These are phyloP conservation scores for Westerdykella ornata DNA, from an alignment of 2,329 filamentous ascomycete genomes.

Conservation along the genomic window DNA sequence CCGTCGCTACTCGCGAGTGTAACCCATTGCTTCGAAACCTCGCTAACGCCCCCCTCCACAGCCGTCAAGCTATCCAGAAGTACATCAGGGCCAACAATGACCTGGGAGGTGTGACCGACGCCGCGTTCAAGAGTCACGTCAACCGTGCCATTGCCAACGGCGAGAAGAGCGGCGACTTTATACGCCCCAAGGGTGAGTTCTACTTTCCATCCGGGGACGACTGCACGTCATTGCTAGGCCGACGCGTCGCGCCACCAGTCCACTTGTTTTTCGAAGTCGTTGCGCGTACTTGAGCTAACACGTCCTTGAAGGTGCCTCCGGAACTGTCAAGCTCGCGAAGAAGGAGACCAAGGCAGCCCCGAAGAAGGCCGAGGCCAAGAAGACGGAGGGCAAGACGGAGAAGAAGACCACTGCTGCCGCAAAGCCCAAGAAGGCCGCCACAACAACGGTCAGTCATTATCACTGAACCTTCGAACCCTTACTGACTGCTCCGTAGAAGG, in stretches of 20 bases:
- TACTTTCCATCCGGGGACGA: conserved; percentile 1
- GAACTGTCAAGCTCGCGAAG: conserved; percentile 88
- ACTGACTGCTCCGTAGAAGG: conserved; percentile 17
- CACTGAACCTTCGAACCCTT: conserved; percentile 10
- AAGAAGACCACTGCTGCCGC: conserved; percentile 25
- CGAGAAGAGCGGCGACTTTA: conserved; percentile 80
- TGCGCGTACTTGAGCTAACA: conserved; percentile 17
- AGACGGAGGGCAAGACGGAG: conserved; percentile 33
- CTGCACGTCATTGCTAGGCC: conserved; percentile 1
- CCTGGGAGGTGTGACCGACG: conserved; percentile 49
- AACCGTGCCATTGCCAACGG: conserved; percentile 77
- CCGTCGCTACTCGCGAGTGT: conserved; percentile 21
- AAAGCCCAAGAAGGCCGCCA: conserved; percentile 21
- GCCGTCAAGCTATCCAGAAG: conserved; percentile 68
- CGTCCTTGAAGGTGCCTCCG: conserved; percentile 60
- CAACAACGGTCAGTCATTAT: conserved; percentile 9
- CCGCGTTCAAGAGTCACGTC: conserved; percentile 66
- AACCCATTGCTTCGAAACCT: conserved; percentile 14
- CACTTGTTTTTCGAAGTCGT: background rate
- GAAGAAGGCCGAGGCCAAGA: conserved; percentile 25
- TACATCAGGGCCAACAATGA: conserved; percentile 68
- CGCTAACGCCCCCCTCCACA: conserved; percentile 39
- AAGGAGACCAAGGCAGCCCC: conserved; percentile 49
- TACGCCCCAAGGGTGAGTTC: conserved; percentile 78
- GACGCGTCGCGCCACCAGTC: background rate